Conservation (phyloP, 2,329 filamentous ascomycete genomes). For the Phaeophleospora eucalypticola region DNA sequence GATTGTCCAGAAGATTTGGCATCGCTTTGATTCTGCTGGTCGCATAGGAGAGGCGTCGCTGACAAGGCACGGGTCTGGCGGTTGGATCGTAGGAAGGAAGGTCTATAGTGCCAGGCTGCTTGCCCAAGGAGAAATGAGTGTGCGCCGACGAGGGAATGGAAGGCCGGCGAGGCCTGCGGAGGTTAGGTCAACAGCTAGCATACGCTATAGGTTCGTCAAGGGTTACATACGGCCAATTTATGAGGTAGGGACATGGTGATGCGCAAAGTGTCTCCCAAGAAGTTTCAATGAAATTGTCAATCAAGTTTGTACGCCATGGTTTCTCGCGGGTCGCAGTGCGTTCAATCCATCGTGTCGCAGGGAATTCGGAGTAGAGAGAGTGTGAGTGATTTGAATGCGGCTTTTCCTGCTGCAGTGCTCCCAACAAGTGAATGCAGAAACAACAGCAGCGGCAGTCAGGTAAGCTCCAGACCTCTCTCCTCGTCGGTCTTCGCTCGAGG, state of each 20-base stretch:
- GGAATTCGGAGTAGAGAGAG: not conserved
- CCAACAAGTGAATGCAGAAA: not conserved
- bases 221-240: slow-evolving; percentile 27
- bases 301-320: slow-evolving; percentile 6
- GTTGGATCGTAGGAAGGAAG: slow-evolving; percentile 21
- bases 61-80: slow-evolving; percentile 21
- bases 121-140: slow-evolving; percentile 33
- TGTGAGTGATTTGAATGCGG: not conserved
- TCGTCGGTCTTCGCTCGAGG: too few species aligned
- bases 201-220: not conserved
- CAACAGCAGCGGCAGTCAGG: not conserved
- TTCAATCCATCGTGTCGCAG: not conserved
- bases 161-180: slow-evolving; percentile 24
- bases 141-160: slow-evolving; percentile 32
- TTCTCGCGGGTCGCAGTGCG: not conserved
- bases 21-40: slow-evolving; percentile 14
- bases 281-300: slow-evolving; percentile 8
- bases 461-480: too few species aligned
- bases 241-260: slow-evolving; percentile 22
- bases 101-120: slow-evolving; percentile 32
- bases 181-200: slow-evolving; percentile 11
- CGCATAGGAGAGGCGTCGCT: slow-evolving; percentile 15
- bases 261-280: slow-evolving; percentile 4
- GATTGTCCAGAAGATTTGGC: slow-evolving; percentile 5
- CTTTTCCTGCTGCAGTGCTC: not conserved